Evolutionary conservation across 2,329 filamentous ascomycete genomes (phyloP).

Genomic region (Parasarocladium wereldwijsianum): DNA sequence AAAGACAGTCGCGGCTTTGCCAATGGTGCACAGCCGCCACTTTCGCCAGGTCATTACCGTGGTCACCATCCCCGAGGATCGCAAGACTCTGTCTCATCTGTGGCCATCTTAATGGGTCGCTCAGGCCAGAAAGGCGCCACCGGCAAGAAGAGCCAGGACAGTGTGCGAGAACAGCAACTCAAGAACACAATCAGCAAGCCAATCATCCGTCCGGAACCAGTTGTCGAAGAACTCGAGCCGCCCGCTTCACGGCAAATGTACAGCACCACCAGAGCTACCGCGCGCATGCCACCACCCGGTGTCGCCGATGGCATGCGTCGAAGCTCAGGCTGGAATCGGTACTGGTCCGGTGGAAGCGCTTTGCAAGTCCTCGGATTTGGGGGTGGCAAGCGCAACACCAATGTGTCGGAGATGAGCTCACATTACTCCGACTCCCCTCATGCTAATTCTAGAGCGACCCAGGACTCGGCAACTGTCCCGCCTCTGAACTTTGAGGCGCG

Average conservation of each 20-base stretch:
- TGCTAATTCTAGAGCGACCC: slow-evolving; percentile 33
- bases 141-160: slow-evolving; percentile 42
- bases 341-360: slow-evolving; percentile 61
- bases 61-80: slow-evolving; percentile 39
- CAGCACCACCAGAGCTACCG: slow-evolving; percentile 16
- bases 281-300: slow-evolving; percentile 13
- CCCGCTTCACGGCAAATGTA: slow-evolving; percentile 17
- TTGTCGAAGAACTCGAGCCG: slow-evolving; percentile 18
- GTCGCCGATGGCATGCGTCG: slow-evolving; percentile 35
- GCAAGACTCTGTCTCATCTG: slow-evolving; percentile 43
- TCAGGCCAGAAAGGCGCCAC: slow-evolving; percentile 31
- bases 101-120: slow-evolving; percentile 53
- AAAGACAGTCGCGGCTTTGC: slow-evolving; percentile 38
- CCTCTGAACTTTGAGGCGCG: slow-evolving; percentile 53
- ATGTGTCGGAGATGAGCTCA: slow-evolving; percentile 40
- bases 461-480: slow-evolving; percentile 56
- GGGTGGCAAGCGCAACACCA: slow-evolving; percentile 30
- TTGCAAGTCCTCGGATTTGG: slow-evolving; percentile 51
- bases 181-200: slow-evolving; percentile 50
- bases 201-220: slow-evolving; percentile 32
- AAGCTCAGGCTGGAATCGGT: slow-evolving; percentile 64
- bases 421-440: slow-evolving; percentile 32
- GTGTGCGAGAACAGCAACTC: slow-evolving; percentile 37
- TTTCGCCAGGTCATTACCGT: slow-evolving; percentile 24
- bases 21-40: slow-evolving; percentile 21